Base-by-base conservation (phyloP, 2,329 filamentous ascomycete species). In the Setomelanomma holmii region DNA sequence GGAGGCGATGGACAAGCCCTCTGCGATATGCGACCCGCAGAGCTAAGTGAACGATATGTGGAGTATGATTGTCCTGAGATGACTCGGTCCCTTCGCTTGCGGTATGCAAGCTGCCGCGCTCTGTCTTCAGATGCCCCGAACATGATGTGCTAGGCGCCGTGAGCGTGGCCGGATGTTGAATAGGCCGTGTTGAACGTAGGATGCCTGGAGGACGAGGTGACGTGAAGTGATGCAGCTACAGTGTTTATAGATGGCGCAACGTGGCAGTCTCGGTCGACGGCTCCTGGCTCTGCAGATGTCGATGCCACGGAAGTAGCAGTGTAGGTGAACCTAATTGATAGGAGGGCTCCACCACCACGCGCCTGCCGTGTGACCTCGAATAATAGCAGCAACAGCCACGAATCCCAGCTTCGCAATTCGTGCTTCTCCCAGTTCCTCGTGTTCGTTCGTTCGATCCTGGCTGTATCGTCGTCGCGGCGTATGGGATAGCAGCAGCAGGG, bases 51-150 rank as follows among this genome's bases (percentile, higher is more conserved):
- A 35, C 53, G 57, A 49, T 49, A 53, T 40, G 52, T 61, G 8
- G 52, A 45, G 20, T 52, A 44, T 11, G 67, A 67, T 49, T 44
- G 58, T 24, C 34, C 48, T 8, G 66, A 72, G 40, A 47, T 52
- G 44, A 65, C 56, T 6, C 70, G 62, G 10, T 64, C 57, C 54
- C 60, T 67, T 42, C 69, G 61, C 43, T 61, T 61, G 24, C 69
- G 67, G 20, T 62, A 68, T n/a, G 70, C 70, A 36, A 72, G 69
- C 52, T 70, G 68, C 53, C 67, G 65, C 30, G 71, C 71, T 42
- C 70, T 64, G 38, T 74, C 70, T 40, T 74, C 65, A 8, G 66
- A 68, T 12, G 68, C 60, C 6, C 71, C 71, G 20, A 74, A 74
- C 69, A 72, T 74, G 44, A 21, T 27, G 38, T 35, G 35, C 40